Percentiles rank a stretch among this genome's conserved stretches.
Conservation (phyloP, 2,329 filamentous ascomycete species). For the Fusarium duplospermum region DNA sequence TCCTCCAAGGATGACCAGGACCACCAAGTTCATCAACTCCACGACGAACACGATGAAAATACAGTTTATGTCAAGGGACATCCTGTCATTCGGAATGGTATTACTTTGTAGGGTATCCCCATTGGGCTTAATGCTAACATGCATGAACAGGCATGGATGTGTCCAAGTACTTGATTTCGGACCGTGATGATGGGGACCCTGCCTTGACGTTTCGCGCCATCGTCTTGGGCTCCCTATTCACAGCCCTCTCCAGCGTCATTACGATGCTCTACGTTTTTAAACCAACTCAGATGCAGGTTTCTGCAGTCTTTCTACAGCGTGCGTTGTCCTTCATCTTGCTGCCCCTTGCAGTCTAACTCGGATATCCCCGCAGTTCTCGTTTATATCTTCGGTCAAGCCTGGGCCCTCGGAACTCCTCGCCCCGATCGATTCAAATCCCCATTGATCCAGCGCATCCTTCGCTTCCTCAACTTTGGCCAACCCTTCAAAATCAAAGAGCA, state of each 20-base stretch:
- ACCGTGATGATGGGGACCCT: conserved; percentile 35
- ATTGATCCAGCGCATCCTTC: background rate
- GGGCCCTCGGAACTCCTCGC: background rate
- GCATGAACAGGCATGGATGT: conserved; percentile 19
- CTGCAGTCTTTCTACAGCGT: background rate
- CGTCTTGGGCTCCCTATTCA: conserved; percentile 17
- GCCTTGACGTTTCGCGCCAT: conserved; percentile 37
- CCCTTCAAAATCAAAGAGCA: conserved; percentile 6
- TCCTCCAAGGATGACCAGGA: background rate
- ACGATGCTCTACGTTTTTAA: conserved; percentile 26
- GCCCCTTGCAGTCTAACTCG: background rate
- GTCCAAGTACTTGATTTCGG: conserved; percentile 33
- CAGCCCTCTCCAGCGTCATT: conserved; percentile 33
- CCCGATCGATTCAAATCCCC: background rate
- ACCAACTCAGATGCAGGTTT: background rate
- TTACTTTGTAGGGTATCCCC: too few relatives aligned
- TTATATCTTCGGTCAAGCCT: background rate
- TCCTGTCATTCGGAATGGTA: background rate
- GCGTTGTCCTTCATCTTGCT: rapidly evolving
- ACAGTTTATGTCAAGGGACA: background rate
- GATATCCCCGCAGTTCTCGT: background rate
- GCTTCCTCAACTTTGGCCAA: background rate
- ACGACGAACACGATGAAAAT: background rate
- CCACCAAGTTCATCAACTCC: background rate
- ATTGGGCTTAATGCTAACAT: background rate